Conservation (phyloP, 306 rosid species). For the Cucumis melo region DNA sequence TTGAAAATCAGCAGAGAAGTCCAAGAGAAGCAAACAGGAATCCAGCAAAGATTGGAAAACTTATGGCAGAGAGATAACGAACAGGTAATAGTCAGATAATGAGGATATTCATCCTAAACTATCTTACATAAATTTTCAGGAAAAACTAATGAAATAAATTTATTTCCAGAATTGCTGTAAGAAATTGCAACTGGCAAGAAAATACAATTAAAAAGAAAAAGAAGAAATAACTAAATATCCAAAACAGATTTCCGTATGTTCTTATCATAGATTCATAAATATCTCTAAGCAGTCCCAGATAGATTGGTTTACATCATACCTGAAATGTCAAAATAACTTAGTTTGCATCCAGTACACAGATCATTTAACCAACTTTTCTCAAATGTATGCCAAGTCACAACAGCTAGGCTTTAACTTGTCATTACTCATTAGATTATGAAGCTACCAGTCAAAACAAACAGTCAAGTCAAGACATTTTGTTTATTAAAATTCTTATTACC, state of each 20-base stretch:
- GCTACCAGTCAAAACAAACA: background rate
- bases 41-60: background rate
- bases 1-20: constrained; percentile 10
- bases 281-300: background rate
- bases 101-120: background rate
- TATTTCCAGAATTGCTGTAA: background rate
- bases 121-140: background rate
- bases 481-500: background rate
- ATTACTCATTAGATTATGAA: background rate
- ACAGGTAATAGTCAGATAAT: background rate
- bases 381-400: background rate
- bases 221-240: background rate
- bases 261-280: background rate
- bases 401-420: background rate
- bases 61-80: background rate
- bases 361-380: background rate
- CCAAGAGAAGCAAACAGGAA: background rate
- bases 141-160: background rate
- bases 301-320: background rate
- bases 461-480: background rate
- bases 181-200: background rate
- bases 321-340: background rate
- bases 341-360: background rate
- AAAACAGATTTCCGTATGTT: background rate
- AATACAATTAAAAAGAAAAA: background rate